Percentiles rank a stretch among this genome's conserved stretches.
Evolutionary conservation across 164 flowering plant species (phyloP).

Genomic region (Magnolia kwangsiensis): DNA sequence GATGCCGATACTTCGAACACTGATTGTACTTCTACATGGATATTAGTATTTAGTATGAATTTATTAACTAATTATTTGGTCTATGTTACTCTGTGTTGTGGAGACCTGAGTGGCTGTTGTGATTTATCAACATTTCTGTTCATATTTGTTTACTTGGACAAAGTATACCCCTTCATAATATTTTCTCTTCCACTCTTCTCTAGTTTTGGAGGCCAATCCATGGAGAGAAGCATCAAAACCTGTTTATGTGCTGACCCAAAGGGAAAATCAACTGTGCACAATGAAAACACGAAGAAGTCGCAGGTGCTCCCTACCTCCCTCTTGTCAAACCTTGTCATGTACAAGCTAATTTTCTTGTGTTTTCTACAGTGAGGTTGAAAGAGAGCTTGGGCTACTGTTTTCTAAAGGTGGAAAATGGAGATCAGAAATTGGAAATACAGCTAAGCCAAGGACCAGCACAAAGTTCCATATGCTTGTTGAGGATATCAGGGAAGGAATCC

Average conservation of each 20-base stretch:
- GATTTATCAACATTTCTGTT: neutral
- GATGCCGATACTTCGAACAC: no score
- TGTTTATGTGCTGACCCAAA: conserved; percentile 87
- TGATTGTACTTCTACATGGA: neutral
- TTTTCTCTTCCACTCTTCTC: conserved; percentile 4
- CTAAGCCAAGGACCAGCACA: conserved; percentile 42
- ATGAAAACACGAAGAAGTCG: conserved; percentile 92
- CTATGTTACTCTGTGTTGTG: neutral
- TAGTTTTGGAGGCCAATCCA: conserved; percentile 92
- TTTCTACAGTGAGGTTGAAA: conserved; percentile 81
- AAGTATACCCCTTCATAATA: neutral
- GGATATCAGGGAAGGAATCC: conserved; percentile 91
- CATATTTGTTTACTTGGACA: neutral
- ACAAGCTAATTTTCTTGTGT: neutral
- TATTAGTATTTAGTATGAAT: neutral
- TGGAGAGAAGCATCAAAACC: conserved; percentile 88
- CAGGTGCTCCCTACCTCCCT: conserved; percentile 44
- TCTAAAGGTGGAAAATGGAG: conserved; percentile 61
- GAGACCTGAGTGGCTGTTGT: neutral
- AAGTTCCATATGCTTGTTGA: conserved; percentile 91
- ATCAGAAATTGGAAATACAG: conserved; percentile 42
- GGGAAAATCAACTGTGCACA: conserved; percentile 85
- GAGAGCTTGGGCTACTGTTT: conserved; percentile 80
- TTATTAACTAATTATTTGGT: neutral
- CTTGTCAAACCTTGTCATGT: neutral